Conservation (phyloP, 805 yeast genomes). For the Pichia californica region DNA sequence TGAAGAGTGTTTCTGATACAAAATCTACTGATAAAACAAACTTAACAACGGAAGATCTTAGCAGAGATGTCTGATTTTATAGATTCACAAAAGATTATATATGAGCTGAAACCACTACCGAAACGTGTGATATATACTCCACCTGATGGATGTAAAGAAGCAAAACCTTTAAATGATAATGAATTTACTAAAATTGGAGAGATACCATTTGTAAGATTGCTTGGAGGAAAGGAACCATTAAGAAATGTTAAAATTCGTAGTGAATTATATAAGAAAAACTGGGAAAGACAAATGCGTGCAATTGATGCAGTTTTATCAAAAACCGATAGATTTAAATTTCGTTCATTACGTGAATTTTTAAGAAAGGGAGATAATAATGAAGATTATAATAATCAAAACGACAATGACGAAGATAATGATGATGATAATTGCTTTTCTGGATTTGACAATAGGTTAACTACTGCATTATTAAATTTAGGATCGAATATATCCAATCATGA, state of each 20-base stretch:
- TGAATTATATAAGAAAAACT: constrained; percentile 35
- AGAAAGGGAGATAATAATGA: constrained; percentile 8
- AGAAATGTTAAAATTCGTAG: constrained; percentile 34
- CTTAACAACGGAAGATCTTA: no score
- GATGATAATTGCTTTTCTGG: no score
- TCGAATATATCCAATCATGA: constrained; percentile 38
- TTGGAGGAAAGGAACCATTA: constrained; percentile 39
- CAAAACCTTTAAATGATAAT: constrained; percentile 1
- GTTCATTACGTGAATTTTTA: constrained; percentile 25
- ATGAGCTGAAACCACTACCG: constrained; percentile 19
- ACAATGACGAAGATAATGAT: not conserved
- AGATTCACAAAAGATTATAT: constrained; percentile 28
- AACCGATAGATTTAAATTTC: constrained; percentile 32
- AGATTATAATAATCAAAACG: no score
- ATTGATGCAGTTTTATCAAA: constrained; percentile 27
- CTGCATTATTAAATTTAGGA: constrained; percentile 36
- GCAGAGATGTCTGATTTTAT: constrained; percentile 18
- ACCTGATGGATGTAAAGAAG: constrained; percentile 9
- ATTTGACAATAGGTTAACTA: constrained; percentile 27
- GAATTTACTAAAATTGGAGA: constrained; percentile 4
- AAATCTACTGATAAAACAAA: no score
- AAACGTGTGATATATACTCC: not conserved
- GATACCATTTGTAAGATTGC: constrained; percentile 36
- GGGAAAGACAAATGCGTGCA: constrained; percentile 28
- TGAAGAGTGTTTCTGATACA: no score